A percentile compares a stretch with the other conserved stretches of the same genome.
These are phyloP conservation scores for Penicillium sp. DNA, from an alignment of 2,329 filamentous ascomycete species.

Conservation along the genomic window DNA sequence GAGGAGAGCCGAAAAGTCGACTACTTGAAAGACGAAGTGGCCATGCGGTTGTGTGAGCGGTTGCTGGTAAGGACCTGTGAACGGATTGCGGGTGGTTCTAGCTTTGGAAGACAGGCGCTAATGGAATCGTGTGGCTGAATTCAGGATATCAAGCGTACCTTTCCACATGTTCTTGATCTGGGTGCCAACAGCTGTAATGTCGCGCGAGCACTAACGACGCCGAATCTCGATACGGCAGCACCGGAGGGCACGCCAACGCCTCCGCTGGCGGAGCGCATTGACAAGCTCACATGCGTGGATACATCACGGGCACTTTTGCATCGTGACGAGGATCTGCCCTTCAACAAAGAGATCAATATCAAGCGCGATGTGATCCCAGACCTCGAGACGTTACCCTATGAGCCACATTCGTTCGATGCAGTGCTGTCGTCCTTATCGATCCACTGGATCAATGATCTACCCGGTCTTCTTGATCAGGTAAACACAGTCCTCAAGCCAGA, in stretches of 20 bases:
- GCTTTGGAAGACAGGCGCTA: slow-evolving; percentile 1
- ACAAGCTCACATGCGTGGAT: slow-evolving; percentile 72
- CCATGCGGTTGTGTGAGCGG: slow-evolving; percentile 73
- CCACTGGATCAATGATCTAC: slow-evolving; percentile 97
- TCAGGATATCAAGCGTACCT: slow-evolving; percentile 81
- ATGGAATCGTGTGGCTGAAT: slow-evolving; percentile 1
- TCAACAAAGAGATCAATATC: slow-evolving; percentile 68
- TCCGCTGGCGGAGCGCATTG: slow-evolving; percentile 65
- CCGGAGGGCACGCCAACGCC: slow-evolving; percentile 23
- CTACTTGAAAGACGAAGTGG: slow-evolving; percentile 91
- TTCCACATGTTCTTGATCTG: slow-evolving; percentile 78
- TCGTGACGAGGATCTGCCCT: slow-evolving; percentile 61
- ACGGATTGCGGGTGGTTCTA: neutral
- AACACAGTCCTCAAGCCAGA: slow-evolving; percentile 86
- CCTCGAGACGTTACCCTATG: slow-evolving; percentile 67
- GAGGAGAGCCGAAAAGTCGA: slow-evolving; percentile 73
- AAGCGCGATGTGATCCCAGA: slow-evolving; percentile 65
- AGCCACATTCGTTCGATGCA: slow-evolving; percentile 73
- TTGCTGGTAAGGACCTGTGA: slow-evolving; percentile 57
- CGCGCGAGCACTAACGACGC: slow-evolving; percentile 68
- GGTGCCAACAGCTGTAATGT: slow-evolving; percentile 96
- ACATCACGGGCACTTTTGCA: slow-evolving; percentile 71
- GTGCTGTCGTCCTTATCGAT: slow-evolving; percentile 83
- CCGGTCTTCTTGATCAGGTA: slow-evolving; percentile 74
- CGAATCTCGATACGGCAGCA: slow-evolving; percentile 57